Evolutionary conservation across 164 flowering plant species (phyloP).

Genomic region (Magnolia officinalis): DNA sequence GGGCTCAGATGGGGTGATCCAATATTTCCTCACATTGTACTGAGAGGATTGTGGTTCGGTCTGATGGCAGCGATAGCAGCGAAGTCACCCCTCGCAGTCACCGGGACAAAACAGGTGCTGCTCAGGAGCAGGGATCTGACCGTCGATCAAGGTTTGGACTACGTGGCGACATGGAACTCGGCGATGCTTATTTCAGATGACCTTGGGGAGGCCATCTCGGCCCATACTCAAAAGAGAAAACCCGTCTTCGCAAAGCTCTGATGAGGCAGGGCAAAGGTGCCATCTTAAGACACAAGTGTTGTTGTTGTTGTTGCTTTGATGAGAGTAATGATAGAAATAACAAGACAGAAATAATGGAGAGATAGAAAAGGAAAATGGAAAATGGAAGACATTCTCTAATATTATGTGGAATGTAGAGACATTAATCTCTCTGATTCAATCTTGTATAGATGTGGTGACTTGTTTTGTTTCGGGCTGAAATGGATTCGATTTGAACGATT

Average conservation of each 20-base stretch:
- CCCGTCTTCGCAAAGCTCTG: constrained; percentile 64
- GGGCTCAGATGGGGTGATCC: too few species aligned
- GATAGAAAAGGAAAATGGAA: neutral
- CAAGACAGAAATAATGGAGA: neutral
- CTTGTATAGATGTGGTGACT: too few species aligned
- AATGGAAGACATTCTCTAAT: neutral
- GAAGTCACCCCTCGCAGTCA: constrained; percentile 79
- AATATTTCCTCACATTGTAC: too few species aligned
- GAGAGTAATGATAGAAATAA: neutral
- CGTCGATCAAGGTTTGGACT: constrained; percentile 79
- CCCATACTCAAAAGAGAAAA: constrained; percentile 50
- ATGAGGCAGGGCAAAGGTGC: neutral
- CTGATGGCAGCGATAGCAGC: constrained; percentile 55
- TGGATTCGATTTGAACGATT: too few species aligned
- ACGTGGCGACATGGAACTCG: constrained; percentile 90
- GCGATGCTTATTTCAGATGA: constrained; percentile 64
- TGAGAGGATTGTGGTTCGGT: neutral
- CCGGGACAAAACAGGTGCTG: constrained; percentile 74
- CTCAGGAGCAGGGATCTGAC: constrained; percentile 52
- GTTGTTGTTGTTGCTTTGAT: too few species aligned
- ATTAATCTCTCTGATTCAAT: too few species aligned
- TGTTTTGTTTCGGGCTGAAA: too few species aligned
- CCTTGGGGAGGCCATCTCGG: constrained; percentile 52
- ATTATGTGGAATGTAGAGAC: neutral
- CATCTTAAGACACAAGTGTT: too few species aligned